These are phyloP conservation scores for Neltuma alba DNA, from an alignment of 306 rosid genomes.

Conservation along the genomic window DNA sequence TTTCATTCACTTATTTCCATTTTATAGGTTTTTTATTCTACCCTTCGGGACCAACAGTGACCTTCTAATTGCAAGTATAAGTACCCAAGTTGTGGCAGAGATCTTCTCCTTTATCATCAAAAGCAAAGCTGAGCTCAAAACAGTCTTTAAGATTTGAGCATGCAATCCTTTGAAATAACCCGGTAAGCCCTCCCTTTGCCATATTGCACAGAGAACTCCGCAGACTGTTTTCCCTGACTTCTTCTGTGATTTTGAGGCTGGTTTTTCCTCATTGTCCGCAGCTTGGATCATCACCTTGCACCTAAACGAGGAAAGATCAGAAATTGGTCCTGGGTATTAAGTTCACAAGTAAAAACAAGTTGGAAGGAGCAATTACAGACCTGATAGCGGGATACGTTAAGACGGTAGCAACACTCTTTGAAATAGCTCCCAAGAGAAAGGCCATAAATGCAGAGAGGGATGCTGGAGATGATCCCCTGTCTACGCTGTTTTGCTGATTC, in stretches of 20 bases:
- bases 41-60: slow-evolving; percentile 63
- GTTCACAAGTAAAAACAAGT: slow-evolving; percentile 33
- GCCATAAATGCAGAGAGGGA: slow-evolving; percentile 88
- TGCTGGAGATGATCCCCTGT: slow-evolving; percentile 59
- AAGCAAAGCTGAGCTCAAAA: slow-evolving; percentile 92
- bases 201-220: slow-evolving; percentile 62
- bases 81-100: slow-evolving; percentile 83
- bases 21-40: slow-evolving; percentile 43
- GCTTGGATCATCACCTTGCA: slow-evolving; percentile 99
- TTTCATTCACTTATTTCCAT: slow-evolving; percentile 34
- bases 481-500: slow-evolving; percentile 40
- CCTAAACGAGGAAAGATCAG: slow-evolving; percentile 49
- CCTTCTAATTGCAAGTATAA: slow-evolving; percentile 80
- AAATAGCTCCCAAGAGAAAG: slow-evolving; percentile 82
- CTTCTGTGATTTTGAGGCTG: slow-evolving; percentile 35
- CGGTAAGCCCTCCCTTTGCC: slow-evolving; percentile 80
- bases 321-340: slow-evolving; percentile 27
- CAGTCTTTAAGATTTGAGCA: slow-evolving; percentile 97
- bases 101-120: slow-evolving; percentile 99
- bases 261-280: slow-evolving; percentile 57
- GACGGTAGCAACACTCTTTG: slow-evolving; percentile 84
- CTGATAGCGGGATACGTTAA: slow-evolving; percentile 97
- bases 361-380: slow-evolving; percentile 46
- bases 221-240: slow-evolving; percentile 62
- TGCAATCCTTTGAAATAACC: slow-evolving; percentile 96